These are phyloP conservation scores for Podaxis sp. DNA, from an alignment of 768 basidiomycete species.

Conservation along the genomic window DNA sequence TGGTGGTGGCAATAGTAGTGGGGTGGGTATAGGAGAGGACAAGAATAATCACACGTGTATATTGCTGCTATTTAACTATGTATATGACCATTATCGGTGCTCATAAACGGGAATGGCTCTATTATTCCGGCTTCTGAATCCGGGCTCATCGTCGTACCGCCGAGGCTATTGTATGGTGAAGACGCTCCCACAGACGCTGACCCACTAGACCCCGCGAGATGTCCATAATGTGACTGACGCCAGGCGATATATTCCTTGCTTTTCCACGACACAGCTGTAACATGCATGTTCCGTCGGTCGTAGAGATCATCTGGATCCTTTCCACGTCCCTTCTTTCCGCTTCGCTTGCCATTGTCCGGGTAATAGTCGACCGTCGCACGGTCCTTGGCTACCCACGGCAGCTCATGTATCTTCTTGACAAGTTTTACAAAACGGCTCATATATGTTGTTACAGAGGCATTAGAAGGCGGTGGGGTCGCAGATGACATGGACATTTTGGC, in stretches of 20 bases:
- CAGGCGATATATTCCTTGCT: not conserved
- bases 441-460: slow-evolving; percentile 31
- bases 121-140: not conserved
- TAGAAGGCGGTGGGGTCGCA: slow-evolving; percentile 38
- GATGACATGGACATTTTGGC: slow-evolving; percentile 43
- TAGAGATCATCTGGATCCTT: slow-evolving; percentile 1
- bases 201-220: not conserved
- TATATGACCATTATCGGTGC: not conserved
- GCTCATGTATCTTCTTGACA: slow-evolving; percentile 30
- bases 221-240: slow-evolving; percentile 2
- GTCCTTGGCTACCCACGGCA: slow-evolving; percentile 44
- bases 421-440: slow-evolving; percentile 36
- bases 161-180: not conserved
- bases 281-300: not conserved
- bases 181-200: not conserved
- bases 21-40: not conserved
- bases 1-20: not conserved
- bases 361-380: slow-evolving; percentile 46
- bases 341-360: slow-evolving; percentile 24
- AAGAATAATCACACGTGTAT: not conserved
- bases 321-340: slow-evolving; percentile 18
- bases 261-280: slow-evolving; percentile 11
- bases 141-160: not conserved
- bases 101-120: slow-evolving; percentile 10
- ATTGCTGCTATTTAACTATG: not conserved